Percentiles rank a stretch among this genome's conserved stretches.
phyloP scores from a whole-genome alignment of 371 early-diverging fungal species.

The Rhizopus microsporus region DNA sequence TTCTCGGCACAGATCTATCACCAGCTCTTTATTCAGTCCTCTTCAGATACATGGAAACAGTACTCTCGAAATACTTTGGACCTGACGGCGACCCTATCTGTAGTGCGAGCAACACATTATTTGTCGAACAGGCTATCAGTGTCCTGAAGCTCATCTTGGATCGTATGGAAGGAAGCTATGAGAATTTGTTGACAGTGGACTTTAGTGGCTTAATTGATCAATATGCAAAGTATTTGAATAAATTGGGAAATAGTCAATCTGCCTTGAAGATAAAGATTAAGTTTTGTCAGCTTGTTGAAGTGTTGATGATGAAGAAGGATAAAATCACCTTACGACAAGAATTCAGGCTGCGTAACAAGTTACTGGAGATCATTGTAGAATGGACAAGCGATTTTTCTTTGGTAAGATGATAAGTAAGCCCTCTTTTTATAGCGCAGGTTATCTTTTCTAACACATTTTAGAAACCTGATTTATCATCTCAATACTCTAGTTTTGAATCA shows the following conservation, averaged over 20 bases:
- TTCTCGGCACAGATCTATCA: slow-evolving; percentile 83
- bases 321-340: slow-evolving; percentile 84
- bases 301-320: slow-evolving; percentile 79
- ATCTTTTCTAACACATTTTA: slow-evolving; percentile 7
- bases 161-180: slow-evolving; percentile 72
- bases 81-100: slow-evolving; percentile 74
- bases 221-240: slow-evolving; percentile 82
- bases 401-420: slow-evolving; percentile 29
- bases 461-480: slow-evolving; percentile 39
- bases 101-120: slow-evolving; percentile 80
- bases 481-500: slow-evolving; percentile 41
- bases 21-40: slow-evolving; percentile 84
- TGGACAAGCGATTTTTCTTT: slow-evolving; percentile 85
- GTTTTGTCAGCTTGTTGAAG: slow-evolving; percentile 84
- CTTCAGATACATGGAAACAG: slow-evolving; percentile 77
- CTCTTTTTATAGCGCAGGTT: neutral
- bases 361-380: slow-evolving; percentile 80
- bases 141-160: slow-evolving; percentile 85
- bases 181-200: slow-evolving; percentile 75
- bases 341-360: slow-evolving; percentile 79
- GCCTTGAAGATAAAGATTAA: slow-evolving; percentile 82
- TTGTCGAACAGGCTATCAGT: slow-evolving; percentile 87
- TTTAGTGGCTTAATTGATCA: slow-evolving; percentile 77
- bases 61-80: slow-evolving; percentile 79
- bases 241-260: slow-evolving; percentile 60